phyloP scores from a whole-genome alignment of 305 asterid genomes.

The Fraxinus platypoda region DNA sequence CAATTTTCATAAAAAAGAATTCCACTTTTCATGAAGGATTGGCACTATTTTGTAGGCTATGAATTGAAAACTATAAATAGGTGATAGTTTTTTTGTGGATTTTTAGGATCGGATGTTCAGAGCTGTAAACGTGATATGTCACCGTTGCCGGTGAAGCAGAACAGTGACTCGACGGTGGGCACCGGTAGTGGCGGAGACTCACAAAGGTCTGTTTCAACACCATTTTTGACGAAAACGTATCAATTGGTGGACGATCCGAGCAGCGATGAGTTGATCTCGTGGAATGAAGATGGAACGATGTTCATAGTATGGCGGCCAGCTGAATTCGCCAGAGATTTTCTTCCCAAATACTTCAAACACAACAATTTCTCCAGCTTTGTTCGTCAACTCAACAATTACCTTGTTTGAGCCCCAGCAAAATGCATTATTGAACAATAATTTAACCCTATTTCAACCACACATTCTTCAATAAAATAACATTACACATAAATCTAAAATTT shows the following conservation, averaged over 20 bases:
- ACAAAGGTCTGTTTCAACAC: slow-evolving; percentile 46
- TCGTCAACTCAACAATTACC: slow-evolving; percentile 56
- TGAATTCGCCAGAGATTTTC: slow-evolving; percentile 57
- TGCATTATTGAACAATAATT: too few relatives aligned
- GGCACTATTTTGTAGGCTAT: too few relatives aligned
- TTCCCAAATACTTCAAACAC: slow-evolving; percentile 51
- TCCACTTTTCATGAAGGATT: too few relatives aligned
- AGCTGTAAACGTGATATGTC: slow-evolving; percentile 15
- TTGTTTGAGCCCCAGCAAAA: too few relatives aligned
- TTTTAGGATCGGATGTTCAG: not conserved
- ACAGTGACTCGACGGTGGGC: slow-evolving; percentile 33
- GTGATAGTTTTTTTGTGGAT: not conserved
- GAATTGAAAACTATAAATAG: too few relatives aligned
- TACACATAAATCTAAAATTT: too few relatives aligned
- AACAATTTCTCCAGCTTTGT: slow-evolving; percentile 38
- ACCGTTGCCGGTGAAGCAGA: slow-evolving; percentile 35
- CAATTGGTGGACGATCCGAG: slow-evolving; percentile 50
- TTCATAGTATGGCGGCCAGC: slow-evolving; percentile 58
- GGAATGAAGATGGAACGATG: slow-evolving; percentile 54
- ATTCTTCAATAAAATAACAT: too few relatives aligned
- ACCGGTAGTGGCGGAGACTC: slow-evolving; percentile 30
- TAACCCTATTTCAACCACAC: too few relatives aligned
- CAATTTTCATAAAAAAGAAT: too few relatives aligned
- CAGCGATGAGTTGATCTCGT: slow-evolving; percentile 44
- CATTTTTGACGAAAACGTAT: slow-evolving; percentile 50